Evolutionary conservation across 768 basidiomycete genomes (phyloP), one percentile per base, ranked within the genome.

Genomic region (Pisolithus tinctorius): DNA sequence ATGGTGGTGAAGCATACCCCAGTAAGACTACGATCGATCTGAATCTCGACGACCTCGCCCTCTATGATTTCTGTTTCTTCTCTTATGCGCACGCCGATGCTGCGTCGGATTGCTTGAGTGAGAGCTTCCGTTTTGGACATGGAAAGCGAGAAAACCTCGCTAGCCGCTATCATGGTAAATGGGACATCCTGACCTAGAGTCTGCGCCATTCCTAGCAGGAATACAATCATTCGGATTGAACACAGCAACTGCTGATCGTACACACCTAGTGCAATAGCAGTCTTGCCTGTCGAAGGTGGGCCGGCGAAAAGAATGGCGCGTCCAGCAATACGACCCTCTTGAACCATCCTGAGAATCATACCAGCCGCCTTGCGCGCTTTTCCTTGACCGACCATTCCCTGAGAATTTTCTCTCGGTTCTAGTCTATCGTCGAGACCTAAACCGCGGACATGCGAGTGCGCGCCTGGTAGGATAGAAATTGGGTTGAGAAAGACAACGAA

Each of bases 61-160:
- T 96, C 93, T 56, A 98, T 93, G 46, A 99, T 79, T 63, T 99
- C 96, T 2, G 89, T 89, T 73, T 98, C 95, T 65, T 98, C 96
- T 67, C 91, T 95, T 63, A 99, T 97, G 43, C 95, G 78, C 1
- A 99, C 93, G 16, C 95, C 96, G 62, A 99, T 99, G 63, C 92
- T 93, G 60, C 95, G 76, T 59, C 95, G 78, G 71, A 99, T 91
- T 0, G 94, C 93, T 66, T 98, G 95, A 0, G 94, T 98, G 54
- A 99, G 79, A 20, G 93, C 93, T 66, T 99, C 96, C 2, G 96
- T 99, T 72, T 97, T 98, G 27, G 89, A 93, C 91, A 98, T 96
- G 61, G 93, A 92, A 34, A 96, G 77, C 41, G 94, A 97, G 74
- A 95, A 98, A 53, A 99, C 94, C 69, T 99, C 96, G 73, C 91